Evolutionary conservation across 805 yeast genomes (phyloP).

Genomic region (Kodamaea kaohsiungensis): DNA sequence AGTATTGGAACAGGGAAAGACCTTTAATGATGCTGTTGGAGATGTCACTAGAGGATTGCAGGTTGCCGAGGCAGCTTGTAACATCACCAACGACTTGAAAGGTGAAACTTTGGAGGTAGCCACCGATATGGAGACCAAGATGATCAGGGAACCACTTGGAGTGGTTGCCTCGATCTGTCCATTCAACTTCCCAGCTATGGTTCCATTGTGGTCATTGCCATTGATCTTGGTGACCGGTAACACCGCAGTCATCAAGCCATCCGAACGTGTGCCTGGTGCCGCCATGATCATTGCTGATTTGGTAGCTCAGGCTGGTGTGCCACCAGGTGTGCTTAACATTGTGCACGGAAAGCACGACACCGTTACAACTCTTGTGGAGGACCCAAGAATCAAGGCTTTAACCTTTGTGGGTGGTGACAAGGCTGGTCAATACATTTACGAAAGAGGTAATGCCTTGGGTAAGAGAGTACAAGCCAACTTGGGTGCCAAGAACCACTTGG

Average conservation of each 20-base stretch:
- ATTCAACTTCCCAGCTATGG: conserved; percentile 85
- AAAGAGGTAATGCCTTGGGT: conserved; percentile 63
- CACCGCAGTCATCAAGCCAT: conserved; percentile 60
- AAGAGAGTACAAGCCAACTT: conserved; percentile 77
- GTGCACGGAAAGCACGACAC: conserved; percentile 76
- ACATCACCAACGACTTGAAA: conserved; percentile 61
- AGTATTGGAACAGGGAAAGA: conserved; percentile 61
- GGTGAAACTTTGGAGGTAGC: conserved; percentile 69
- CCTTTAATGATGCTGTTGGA: conserved; percentile 72
- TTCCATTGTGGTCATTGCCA: conserved; percentile 69
- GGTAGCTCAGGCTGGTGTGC: conserved; percentile 71
- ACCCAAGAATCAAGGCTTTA: conserved; percentile 72
- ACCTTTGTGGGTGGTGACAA: conserved; percentile 80
- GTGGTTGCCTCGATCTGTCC: conserved; percentile 79
- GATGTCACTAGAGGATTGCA: conserved; percentile 74
- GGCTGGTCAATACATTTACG: conserved; percentile 74
- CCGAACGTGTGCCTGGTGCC: conserved; percentile 82
- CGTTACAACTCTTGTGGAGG: conserved; percentile 68
- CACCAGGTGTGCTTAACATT: conserved; percentile 69
- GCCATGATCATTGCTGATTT: conserved; percentile 73
- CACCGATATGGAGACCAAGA: conserved; percentile 72
- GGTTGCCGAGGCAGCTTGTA: conserved; percentile 76
- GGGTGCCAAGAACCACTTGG: conserved; percentile 79
- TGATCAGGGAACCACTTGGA: conserved; percentile 75
- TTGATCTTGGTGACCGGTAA: conserved; percentile 69